These are phyloP conservation scores for Cicer yamashitae DNA, from an alignment of 306 rosid genomes.

Conservation along the genomic window DNA sequence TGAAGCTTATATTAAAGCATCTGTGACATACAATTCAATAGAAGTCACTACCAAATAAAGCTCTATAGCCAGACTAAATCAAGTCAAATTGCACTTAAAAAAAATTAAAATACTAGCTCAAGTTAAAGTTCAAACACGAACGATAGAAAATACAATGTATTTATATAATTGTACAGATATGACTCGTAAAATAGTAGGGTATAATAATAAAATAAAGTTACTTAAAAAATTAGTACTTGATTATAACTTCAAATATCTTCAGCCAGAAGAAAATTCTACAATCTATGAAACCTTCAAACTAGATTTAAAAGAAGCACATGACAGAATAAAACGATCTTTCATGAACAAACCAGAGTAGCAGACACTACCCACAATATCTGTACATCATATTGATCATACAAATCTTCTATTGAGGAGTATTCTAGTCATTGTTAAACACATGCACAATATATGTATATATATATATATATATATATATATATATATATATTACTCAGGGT, in stretches of 20 bases:
- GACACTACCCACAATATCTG: slow-evolving; percentile 9
- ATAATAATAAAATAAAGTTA: background rate
- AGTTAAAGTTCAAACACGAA: background rate
- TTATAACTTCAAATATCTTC: slow-evolving; percentile 27
- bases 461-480: too few species aligned
- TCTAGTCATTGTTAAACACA: background rate
- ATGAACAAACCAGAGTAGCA: slow-evolving; percentile 11
- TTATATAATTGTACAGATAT: background rate
- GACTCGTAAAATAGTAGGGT: background rate
- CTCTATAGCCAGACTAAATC: slow-evolving; percentile 18
- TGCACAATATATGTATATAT: background rate
- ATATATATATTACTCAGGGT: too few species aligned
- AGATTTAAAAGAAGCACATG: background rate
- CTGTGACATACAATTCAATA: background rate
- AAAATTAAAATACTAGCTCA: background rate
- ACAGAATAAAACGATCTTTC: background rate
- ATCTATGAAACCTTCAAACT: background rate
- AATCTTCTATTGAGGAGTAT: slow-evolving; percentile 1
- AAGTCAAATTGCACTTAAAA: background rate
- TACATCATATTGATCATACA: background rate
- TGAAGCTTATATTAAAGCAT: slow-evolving; percentile 7
- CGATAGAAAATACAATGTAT: slow-evolving; percentile 1
- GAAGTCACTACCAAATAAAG: slow-evolving; percentile 15
- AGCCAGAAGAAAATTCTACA: background rate
- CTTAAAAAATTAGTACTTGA: background rate